A percentile compares a stretch with the other conserved stretches of the same genome.
phyloP scores from a whole-genome alignment of 2,329 filamentous ascomycete genomes.

The Gyromitra esculenta region DNA sequence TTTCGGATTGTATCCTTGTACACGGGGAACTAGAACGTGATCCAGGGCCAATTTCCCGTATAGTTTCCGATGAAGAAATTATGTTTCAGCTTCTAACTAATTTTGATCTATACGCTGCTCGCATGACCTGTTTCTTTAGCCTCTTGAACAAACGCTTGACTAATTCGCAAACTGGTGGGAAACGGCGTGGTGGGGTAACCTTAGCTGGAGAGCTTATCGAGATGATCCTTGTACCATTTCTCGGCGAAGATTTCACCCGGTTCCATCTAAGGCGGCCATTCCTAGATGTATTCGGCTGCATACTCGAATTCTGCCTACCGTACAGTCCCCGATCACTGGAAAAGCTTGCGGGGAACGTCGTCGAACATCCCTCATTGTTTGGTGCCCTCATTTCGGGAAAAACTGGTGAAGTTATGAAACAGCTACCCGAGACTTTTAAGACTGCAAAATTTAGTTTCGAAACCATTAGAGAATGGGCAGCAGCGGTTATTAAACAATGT shows the following conservation, averaged over 20 bases:
- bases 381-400: constrained; percentile 4
- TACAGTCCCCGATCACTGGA: neutral
- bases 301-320: constrained; percentile 13
- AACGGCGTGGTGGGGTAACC: neutral
- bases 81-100: constrained; percentile 8
- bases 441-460: neutral
- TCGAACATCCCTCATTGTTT: neutral
- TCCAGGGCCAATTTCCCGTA: constrained; percentile 5
- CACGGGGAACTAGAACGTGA: constrained; percentile 11
- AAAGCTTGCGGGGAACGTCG: neutral
- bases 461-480: neutral
- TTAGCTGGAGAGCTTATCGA: constrained; percentile 8
- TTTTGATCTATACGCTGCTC: constrained; percentile 12
- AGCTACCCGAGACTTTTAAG: neutral
- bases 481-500: neutral
- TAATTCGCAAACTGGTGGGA: neutral
- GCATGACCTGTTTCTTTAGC: constrained; percentile 16
- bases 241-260: constrained; percentile 9
- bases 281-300: neutral
- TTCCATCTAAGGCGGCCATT: neutral
- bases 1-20: constrained; percentile 3
- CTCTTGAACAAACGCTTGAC: constrained; percentile 1
- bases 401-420: constrained; percentile 17
- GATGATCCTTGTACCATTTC: constrained; percentile 10
- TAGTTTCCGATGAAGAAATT: constrained; percentile 23